Conservation (phyloP, 1,284 basidiomycete genomes). For the Termitomyces sp. region DNA sequence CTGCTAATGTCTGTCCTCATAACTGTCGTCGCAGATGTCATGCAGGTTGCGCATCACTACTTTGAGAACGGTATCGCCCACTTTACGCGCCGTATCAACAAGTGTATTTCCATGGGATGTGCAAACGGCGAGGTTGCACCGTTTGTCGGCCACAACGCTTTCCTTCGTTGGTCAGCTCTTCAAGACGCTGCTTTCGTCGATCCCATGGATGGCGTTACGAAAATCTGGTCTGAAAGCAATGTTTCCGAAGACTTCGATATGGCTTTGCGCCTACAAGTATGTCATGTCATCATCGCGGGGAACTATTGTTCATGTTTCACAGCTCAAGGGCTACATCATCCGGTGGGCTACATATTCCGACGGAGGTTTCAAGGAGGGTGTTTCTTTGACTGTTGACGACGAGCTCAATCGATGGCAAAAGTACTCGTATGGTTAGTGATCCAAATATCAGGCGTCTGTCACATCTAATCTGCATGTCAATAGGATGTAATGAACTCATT, state of each 20-base stretch:
- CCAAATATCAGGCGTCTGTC: not conserved
- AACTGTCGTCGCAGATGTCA: conserved; percentile 47
- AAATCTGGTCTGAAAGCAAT: conserved; percentile 82
- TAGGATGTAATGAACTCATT: conserved; percentile 65
- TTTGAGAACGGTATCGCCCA: conserved; percentile 84
- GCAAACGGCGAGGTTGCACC: conserved; percentile 81
- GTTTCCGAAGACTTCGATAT: conserved; percentile 84
- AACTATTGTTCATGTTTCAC: conserved; percentile 59
- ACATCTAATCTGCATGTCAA: conserved; percentile 2
- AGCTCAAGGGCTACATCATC: conserved; percentile 64
- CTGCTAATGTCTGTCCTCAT: conserved; percentile 8
- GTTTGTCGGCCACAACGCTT: conserved; percentile 87
- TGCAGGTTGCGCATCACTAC: conserved; percentile 83
- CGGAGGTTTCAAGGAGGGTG: conserved; percentile 82
- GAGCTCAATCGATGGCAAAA: conserved; percentile 85
- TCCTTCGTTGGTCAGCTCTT: conserved; percentile 81
- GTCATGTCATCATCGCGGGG: conserved; percentile 26
- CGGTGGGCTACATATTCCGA: conserved; percentile 78
- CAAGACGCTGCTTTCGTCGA: conserved; percentile 79
- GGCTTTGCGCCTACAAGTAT: conserved; percentile 55
- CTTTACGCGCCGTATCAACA: conserved; percentile 79
- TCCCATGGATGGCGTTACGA: conserved; percentile 53
- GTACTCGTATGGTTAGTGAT: conserved; percentile 45
- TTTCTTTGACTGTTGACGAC: conserved; percentile 74
- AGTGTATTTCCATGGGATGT: conserved; percentile 75